phyloP scores from a whole-genome alignment of 2,329 filamentous ascomycete species.

The Pyricularia sp. region DNA sequence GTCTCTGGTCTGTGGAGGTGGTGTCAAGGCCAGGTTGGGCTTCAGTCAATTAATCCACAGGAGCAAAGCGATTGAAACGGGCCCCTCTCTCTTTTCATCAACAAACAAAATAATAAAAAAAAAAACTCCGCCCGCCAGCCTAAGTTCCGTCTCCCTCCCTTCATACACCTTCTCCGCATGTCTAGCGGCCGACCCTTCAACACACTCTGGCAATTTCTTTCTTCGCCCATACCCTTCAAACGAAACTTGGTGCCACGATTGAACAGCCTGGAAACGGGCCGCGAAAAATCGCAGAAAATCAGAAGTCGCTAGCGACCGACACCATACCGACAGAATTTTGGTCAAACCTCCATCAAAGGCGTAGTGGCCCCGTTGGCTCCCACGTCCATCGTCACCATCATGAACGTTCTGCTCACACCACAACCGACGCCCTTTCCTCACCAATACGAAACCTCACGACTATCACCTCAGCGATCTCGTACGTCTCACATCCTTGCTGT shows the following conservation, averaged over 20 bases:
- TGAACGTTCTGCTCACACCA: constrained; percentile 50
- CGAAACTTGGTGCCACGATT: neutral
- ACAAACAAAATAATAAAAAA: neutral
- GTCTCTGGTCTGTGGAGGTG: neutral
- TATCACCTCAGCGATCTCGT: constrained; percentile 43
- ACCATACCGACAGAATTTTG: neutral
- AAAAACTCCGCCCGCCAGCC: neutral
- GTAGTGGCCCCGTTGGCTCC: neutral
- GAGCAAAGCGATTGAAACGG: neutral
- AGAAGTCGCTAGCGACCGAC: neutral
- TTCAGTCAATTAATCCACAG: neutral
- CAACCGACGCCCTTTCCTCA: constrained; percentile 47
- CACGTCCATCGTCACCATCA: constrained; percentile 17
- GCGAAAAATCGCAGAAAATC: neutral
- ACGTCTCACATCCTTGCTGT: constrained; percentile 18
- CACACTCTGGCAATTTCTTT: neutral
- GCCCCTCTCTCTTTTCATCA: neutral
- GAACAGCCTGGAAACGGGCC: neutral
- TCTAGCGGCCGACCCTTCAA: neutral
- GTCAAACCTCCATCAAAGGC: neutral
- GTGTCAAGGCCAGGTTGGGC: neutral
- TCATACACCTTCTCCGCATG: neutral
- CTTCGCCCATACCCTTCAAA: neutral
- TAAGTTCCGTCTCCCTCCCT: neutral
- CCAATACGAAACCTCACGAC: constrained; percentile 41